Evolutionary conservation across 2,329 filamentous ascomycete species (phyloP).

Genomic region (Aspergillus ruber): DNA sequence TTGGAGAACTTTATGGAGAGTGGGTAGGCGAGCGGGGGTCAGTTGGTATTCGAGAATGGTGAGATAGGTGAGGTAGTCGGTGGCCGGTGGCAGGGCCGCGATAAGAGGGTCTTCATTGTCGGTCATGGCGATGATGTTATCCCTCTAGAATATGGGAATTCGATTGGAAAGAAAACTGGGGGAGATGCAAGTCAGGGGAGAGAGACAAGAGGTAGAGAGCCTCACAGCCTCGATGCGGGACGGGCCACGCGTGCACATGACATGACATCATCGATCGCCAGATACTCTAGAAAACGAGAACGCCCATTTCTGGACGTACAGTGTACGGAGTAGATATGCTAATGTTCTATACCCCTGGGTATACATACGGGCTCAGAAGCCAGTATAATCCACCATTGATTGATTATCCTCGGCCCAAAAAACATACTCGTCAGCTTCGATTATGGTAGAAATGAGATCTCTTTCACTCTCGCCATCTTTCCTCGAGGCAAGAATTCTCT

Average conservation of each 20-base stretch:
- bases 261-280: not conserved
- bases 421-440: no score
- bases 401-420: no score
- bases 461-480: no score
- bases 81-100: conserved; percentile 53
- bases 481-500: no score
- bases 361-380: no score
- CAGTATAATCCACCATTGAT: no score
- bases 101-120: conserved; percentile 46
- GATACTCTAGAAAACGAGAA: not conserved
- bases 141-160: no score
- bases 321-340: not conserved
- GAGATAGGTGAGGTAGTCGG: conserved; percentile 61
- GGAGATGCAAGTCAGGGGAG: not conserved
- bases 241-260: not conserved
- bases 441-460: no score
- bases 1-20: conserved; percentile 54
- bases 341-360: no score
- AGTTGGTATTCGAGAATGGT: conserved; percentile 61
- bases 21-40: conserved; percentile 50
- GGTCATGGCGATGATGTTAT: conserved; percentile 14
- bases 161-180: conserved; percentile 2
- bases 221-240: not conserved
- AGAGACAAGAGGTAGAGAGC: not conserved
- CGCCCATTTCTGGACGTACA: not conserved